Conservation (phyloP, 495 filamentous ascomycete genomes). For the Cetradonia linearis region DNA sequence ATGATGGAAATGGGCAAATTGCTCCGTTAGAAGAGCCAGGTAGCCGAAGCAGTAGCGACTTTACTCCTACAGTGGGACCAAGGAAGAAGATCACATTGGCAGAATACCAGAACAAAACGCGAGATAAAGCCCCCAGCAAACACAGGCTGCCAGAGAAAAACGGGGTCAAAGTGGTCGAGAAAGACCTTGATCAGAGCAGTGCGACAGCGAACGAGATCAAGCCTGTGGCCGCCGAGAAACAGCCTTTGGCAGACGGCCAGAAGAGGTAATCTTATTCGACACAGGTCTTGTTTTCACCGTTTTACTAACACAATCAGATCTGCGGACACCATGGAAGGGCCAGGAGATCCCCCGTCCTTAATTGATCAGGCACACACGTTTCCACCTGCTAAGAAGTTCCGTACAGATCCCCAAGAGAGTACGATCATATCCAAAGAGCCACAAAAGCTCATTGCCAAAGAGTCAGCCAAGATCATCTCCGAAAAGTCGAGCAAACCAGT, state of each 20-base stretch:
- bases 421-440: neutral
- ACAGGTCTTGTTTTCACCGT: neutral
- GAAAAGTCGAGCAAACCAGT: neutral
- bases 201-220: slow-evolving; percentile 10
- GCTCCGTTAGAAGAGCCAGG: slow-evolving; percentile 32
- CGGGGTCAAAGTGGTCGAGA: slow-evolving; percentile 21
- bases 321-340: slow-evolving; percentile 19
- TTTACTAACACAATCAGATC: slow-evolving; percentile 19
- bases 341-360: slow-evolving; percentile 25
- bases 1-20: slow-evolving; percentile 40
- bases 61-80: slow-evolving; percentile 27
- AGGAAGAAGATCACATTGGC: slow-evolving; percentile 44
- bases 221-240: slow-evolving; percentile 17
- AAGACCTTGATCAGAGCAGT: slow-evolving; percentile 22
- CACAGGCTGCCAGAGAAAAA: slow-evolving; percentile 21
- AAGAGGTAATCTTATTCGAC: slow-evolving; percentile 20
- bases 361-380: slow-evolving; percentile 28
- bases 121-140: slow-evolving; percentile 11
- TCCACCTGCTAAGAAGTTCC: slow-evolving; percentile 23
- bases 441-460: slow-evolving; percentile 1
- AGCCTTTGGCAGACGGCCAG: slow-evolving; percentile 9
- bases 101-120: slow-evolving; percentile 39
- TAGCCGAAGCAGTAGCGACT: slow-evolving; percentile 29
- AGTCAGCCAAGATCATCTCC: neutral
- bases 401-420: slow-evolving; percentile 21